These are phyloP conservation scores for Croton setiger DNA, from an alignment of 441 rosid species.

Conservation along the genomic window DNA sequence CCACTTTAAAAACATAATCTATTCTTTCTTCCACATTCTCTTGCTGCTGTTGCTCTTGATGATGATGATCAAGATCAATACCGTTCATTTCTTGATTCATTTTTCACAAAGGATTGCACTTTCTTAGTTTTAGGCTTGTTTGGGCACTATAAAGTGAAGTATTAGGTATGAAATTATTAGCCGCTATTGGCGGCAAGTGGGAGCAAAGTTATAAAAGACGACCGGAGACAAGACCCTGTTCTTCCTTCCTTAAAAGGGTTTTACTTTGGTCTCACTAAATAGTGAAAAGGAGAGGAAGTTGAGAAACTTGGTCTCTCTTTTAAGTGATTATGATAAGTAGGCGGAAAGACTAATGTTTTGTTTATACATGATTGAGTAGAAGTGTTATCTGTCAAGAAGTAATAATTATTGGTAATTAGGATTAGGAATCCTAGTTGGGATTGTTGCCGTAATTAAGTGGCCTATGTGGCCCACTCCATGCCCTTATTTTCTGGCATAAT, in stretches of 20 bases:
- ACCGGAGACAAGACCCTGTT: slow-evolving; percentile 18
- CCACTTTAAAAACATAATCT: slow-evolving; percentile 66
- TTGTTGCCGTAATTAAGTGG: background rate
- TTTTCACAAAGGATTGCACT: background rate
- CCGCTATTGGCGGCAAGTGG: slow-evolving; percentile 14
- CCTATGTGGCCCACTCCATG: slow-evolving; percentile 4
- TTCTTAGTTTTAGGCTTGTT: background rate
- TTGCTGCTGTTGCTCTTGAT: too few relatives aligned
- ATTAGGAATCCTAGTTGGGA: slow-evolving; percentile 6
- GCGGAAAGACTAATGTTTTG: too few relatives aligned
- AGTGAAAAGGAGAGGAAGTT: slow-evolving; percentile 11
- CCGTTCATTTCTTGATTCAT: slow-evolving; percentile 80
- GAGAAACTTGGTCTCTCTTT: slow-evolving; percentile 19
- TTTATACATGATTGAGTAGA: slow-evolving; percentile 2
- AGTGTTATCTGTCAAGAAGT: background rate
- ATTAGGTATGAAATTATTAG: background rate
- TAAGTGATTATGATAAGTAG: too few relatives aligned
- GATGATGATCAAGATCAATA: slow-evolving; percentile 27
- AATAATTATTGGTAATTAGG: background rate
- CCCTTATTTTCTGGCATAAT: slow-evolving; percentile 27
- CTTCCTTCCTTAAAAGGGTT: slow-evolving; percentile 11
- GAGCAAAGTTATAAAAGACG: slow-evolving; percentile 3
- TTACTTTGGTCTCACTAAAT: background rate
- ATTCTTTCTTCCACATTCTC: slow-evolving; percentile 44
- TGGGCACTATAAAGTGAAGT: background rate